Percentiles rank a stretch among this genome's conserved stretches.
Evolutionary conservation across 441 rosid genomes (phyloP).

Genomic region (Mallotus japonicus): DNA sequence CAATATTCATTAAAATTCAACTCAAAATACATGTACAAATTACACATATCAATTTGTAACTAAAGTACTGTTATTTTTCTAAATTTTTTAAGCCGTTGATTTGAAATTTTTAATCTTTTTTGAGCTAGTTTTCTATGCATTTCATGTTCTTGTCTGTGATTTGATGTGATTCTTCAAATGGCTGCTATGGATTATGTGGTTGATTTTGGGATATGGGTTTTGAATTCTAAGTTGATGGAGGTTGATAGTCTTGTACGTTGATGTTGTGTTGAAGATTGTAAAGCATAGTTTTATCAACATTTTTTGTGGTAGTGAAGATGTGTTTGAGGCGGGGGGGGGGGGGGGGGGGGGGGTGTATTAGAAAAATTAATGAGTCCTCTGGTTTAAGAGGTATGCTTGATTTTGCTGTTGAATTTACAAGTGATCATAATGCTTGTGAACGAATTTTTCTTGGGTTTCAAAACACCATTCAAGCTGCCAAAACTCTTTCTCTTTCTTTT

Average conservation of each 20-base stretch:
- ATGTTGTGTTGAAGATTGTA: conserved; percentile 31
- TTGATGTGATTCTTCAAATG: conserved; percentile 50
- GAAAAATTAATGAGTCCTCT: conserved; percentile 36
- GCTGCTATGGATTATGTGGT: conserved; percentile 58
- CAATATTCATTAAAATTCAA: no score
- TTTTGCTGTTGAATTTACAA: conserved; percentile 67
- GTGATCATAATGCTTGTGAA: conserved; percentile 53
- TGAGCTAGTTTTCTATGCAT: no score
- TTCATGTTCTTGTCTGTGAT: no score
- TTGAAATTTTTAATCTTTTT: no score
- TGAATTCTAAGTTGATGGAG: conserved; percentile 63
- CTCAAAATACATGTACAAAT: no score
- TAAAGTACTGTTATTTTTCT: no score
- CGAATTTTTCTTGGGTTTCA: conserved; percentile 52
- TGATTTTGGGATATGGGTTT: conserved; percentile 66
- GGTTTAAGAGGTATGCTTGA: conserved; percentile 72
- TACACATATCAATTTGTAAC: no score
- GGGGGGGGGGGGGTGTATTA: conserved; percentile 34
- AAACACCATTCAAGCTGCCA: conserved; percentile 49
- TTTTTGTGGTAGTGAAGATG: conserved; percentile 74
- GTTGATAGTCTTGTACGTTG: conserved; percentile 31
- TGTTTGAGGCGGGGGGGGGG: conserved; percentile 39
- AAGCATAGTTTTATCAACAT: conserved; percentile 61
- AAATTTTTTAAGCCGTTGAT: no score
- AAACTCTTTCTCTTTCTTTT: conserved; percentile 54